Conservation (phyloP, 1,284 basidiomycete species). For the Irpex rosettiformis region DNA sequence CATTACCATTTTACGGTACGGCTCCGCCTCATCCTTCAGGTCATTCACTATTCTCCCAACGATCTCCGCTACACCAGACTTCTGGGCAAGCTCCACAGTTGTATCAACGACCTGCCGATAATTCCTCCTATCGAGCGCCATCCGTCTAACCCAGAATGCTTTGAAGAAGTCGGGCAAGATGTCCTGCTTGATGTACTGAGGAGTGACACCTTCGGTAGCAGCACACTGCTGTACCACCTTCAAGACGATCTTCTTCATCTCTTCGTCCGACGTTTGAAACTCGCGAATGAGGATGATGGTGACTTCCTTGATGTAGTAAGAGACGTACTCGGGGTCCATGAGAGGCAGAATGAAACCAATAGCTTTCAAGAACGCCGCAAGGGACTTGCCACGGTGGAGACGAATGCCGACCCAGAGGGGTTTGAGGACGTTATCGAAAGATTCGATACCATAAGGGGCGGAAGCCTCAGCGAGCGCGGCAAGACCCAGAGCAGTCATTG, state of each 20-base stretch:
- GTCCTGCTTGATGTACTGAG: constrained; percentile 93
- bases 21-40: constrained; percentile 95
- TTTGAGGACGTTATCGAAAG: constrained; percentile 97
- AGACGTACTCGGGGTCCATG: constrained; percentile 99
- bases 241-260: constrained; percentile 99
- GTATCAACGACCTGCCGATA: constrained; percentile 98
- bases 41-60: constrained; percentile 95
- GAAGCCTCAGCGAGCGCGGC: constrained; percentile 96
- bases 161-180: constrained; percentile 99
- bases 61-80: constrained; percentile 94
- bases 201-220: constrained; percentile 94
- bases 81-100: constrained; percentile 96
- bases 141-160: constrained; percentile 95
- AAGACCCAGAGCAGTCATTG: constrained; percentile 97
- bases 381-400: constrained; percentile 95
- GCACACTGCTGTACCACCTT: constrained; percentile 99
- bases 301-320: constrained; percentile 97
- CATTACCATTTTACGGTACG: constrained; percentile 99
- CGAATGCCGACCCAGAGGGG: constrained; percentile 98
- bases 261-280: constrained; percentile 99
- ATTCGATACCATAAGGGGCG: constrained; percentile 99
- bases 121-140: constrained; percentile 96
- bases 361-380: constrained; percentile 97
- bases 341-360: constrained; percentile 99
- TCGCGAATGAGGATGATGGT: constrained; percentile 98